These are phyloP conservation scores for Cutaneotrichosporon sp. DNA, from an alignment of 1,284 basidiomycete genomes.

Conservation along the genomic window DNA sequence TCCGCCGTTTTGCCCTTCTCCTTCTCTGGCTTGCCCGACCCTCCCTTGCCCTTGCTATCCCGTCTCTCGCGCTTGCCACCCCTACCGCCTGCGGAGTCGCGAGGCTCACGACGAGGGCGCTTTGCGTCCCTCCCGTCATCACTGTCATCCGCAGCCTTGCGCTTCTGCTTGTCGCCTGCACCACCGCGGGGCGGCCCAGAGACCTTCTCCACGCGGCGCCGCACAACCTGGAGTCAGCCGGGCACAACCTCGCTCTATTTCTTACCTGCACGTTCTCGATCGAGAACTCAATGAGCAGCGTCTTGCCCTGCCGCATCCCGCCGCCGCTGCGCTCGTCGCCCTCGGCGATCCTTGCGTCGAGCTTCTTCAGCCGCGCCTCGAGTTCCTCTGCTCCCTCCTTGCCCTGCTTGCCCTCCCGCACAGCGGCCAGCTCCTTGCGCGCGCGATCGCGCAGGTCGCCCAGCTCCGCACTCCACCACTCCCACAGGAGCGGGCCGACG, in stretches of 20 bases:
- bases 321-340: constrained; percentile 33
- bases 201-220: constrained; percentile 45
- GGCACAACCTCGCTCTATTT: not conserved
- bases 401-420: constrained; percentile 13
- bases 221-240: constrained; percentile 36
- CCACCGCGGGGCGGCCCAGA: constrained; percentile 6
- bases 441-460: constrained; percentile 60
- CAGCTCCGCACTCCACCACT: constrained; percentile 80
- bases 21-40: not conserved
- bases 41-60: constrained; percentile 7
- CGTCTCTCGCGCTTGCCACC: not conserved
- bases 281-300: constrained; percentile 83
- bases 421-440: constrained; percentile 49
- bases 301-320: constrained; percentile 54
- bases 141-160: constrained; percentile 21
- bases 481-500: constrained; percentile 61
- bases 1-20: constrained; percentile 1
- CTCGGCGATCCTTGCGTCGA: constrained; percentile 38
- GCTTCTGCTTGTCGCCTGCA: not conserved
- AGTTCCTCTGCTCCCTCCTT: constrained; percentile 46
- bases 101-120: constrained; percentile 14
- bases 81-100: too few species aligned
- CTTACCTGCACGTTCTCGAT: constrained; percentile 85
- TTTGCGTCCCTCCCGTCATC: constrained; percentile 26
- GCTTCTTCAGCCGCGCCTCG: constrained; percentile 51